Base-by-base conservation (phyloP, 208 protist genomes). In the Trypanosoma vivax region DNA sequence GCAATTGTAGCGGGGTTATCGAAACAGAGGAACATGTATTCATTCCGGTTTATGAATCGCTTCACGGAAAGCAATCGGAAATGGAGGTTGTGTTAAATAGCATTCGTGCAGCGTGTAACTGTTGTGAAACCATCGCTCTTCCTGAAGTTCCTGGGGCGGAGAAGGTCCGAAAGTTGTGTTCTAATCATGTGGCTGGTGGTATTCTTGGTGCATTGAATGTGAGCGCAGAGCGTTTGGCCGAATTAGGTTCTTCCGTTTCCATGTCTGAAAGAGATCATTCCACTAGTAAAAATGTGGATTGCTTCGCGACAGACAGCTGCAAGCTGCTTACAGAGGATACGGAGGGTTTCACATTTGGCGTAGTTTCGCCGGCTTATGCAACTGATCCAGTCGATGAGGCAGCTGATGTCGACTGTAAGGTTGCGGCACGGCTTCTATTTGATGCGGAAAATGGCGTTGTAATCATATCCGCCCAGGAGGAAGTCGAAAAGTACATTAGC, bases 361-460 rank as follows among this genome's bases (percentile, higher is more conserved):
- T 39, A 13, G 56, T 79, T 31, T 60, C 73, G n/a, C 23, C 46
- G 23, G 50, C 21, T 27, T 86, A 86, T 71, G 35, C 68, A 24
- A 50, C 63, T 18, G 71, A 76, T 16, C 78, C 78, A 4, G 41
- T 2, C 21, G 73, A 82, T 16, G 49, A 63, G 16, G 41, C 65
- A 25, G 52, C 58, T 37, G 18, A 64, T 0, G 55, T 64, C 2
- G 70, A 82, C 33, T 73, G 62, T 33, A 88, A 88, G 47, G 59
- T 83, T 19, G 73, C 65, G n/a, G 72, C 79, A 7, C 68, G 79
- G 13, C 62, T 88, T 14, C n/a, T 70, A 30, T 82, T 88, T 41
- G 58, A 83, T 35, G 47, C 62, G 0, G 54, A 75, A 13, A 34
- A 38, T 1, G 69, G 72, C 19, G 73, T 82, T 10, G 49, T 78